A percentile compares a stretch with the other conserved stretches of the same genome.
Evolutionary conservation across 129 eudicot species (phyloP).

Genomic region (Helianthus tuberosus): DNA sequence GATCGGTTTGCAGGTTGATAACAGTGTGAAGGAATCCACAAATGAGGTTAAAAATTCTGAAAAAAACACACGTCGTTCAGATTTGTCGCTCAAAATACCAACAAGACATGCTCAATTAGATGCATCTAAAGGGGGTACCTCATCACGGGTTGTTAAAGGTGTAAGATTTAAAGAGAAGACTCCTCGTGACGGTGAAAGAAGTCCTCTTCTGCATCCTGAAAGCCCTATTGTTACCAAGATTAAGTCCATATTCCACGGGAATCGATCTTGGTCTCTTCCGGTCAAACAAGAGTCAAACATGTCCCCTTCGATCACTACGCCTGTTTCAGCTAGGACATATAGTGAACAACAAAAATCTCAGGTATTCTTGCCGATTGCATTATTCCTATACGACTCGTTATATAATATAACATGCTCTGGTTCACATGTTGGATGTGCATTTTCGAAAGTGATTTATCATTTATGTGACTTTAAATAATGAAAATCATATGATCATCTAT

Average conservation of each 20-base stretch:
- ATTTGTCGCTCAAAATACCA: slow-evolving; percentile 75
- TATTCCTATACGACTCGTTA: background rate
- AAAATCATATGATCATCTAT: background rate
- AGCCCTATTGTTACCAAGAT: slow-evolving; percentile 50
- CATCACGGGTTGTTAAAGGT: slow-evolving; percentile 58
- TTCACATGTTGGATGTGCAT: background rate
- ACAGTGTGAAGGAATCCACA: slow-evolving; percentile 22
- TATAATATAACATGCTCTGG: background rate
- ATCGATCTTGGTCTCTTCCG: slow-evolving; percentile 76
- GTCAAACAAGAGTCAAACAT: slow-evolving; percentile 54
- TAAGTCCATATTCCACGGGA: slow-evolving; percentile 37
- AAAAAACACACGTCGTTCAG: slow-evolving; percentile 35
- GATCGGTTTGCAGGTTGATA: slow-evolving; percentile 45
- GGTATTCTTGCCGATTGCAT: slow-evolving; percentile 33
- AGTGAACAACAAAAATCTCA: slow-evolving; percentile 55
- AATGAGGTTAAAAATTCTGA: slow-evolving; percentile 34
- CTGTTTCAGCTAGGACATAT: slow-evolving; percentile 62
- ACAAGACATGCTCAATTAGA: slow-evolving; percentile 51
- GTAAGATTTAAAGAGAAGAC: slow-evolving; percentile 71
- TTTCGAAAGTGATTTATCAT: background rate
- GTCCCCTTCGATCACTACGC: slow-evolving; percentile 55
- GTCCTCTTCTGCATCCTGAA: slow-evolving; percentile 59
- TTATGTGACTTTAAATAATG: background rate
- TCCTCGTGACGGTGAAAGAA: slow-evolving; percentile 56
- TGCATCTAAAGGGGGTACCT: slow-evolving; percentile 40